Conservation (phyloP, 2,329 filamentous ascomycete genomes). For the Penicillium sclerotigenum region DNA sequence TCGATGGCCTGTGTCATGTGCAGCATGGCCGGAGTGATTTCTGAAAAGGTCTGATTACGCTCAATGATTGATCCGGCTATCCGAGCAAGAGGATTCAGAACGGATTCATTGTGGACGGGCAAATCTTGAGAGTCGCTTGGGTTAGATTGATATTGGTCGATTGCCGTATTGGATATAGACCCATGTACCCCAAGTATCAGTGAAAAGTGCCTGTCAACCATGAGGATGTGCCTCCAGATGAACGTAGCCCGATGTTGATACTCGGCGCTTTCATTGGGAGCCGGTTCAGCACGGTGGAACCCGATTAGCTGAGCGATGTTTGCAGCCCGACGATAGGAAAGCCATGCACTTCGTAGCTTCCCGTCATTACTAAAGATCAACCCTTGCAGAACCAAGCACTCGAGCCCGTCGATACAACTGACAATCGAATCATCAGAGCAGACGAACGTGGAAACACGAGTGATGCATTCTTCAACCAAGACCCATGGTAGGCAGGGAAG, state of each 20-base stretch:
- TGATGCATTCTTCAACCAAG: constrained; percentile 3
- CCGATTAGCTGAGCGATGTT: constrained; percentile 10
- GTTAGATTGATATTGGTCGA: constrained; percentile 1
- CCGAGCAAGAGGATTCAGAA: constrained; percentile 4
- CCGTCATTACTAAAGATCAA: constrained; percentile 10
- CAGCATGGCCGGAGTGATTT: constrained; percentile 6
- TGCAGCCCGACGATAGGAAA: constrained; percentile 8
- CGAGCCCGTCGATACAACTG: constrained; percentile 10
- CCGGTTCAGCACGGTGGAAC: constrained; percentile 2
- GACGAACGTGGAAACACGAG: neutral
- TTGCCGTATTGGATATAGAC: constrained; percentile 6
- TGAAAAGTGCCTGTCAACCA: constrained; percentile 7
- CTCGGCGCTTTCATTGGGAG: neutral
- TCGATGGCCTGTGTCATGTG: constrained; percentile 12
- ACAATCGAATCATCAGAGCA: constrained; percentile 8
- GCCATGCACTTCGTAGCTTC: constrained; percentile 13
- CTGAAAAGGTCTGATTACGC: constrained; percentile 12
- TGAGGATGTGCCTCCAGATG: constrained; percentile 8
- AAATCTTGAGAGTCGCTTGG: neutral
- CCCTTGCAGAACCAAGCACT: constrained; percentile 10
- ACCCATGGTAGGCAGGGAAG: constrained; percentile 1
- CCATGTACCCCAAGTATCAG: constrained; percentile 12
- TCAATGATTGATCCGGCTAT: constrained; percentile 15
- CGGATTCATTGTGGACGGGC: neutral
- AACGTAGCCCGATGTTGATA: neutral